Base-by-base conservation (phyloP, 257 asterid genomes). In the Nicotiana tomentosiformis region DNA sequence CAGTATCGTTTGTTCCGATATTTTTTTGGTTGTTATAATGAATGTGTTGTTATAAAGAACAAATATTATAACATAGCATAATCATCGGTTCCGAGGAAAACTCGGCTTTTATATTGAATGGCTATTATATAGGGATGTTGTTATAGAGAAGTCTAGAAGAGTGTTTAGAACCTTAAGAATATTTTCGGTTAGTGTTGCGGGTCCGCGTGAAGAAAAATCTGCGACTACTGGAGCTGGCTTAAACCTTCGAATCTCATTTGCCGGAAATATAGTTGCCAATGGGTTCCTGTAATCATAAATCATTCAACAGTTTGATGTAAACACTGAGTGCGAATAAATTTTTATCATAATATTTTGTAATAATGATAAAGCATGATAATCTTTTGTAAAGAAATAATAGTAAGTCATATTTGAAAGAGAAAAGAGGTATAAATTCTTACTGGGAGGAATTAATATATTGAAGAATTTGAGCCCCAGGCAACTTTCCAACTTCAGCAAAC, bases 211-310 rank as follows among this genome's bases (percentile, higher is more conserved):
- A 18, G 98, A 94, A 88, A 89, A 91, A 53, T 89, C 80, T 43
- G 97, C 97, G 10, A 93, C 93, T 15, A 88, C 82, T 23, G 98
- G 96, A 80, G 97, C 93, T 56, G 96, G 95, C 84, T 77, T 92
- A 51, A 80, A 23, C 17, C 77, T 78, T 39, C 64, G 82, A 26
- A 89, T 83, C 81, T 89, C 91, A 10, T 30, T 68, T 57, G 96
- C 39, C 33, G 93, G 81, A 84, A 90, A 91, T 83, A 94, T 89
- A 29, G 89, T 90, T 69, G 96, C 98, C 3, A 80, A 66, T 56
- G 97, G 93, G 62, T 85, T 89, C 86, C 98, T 92, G 80, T 64
- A 53, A 32, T 9, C 12, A 43, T 43, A 43, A 43, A 43, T 43
- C 51, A 9, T 43, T 8, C 12, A 2, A 2, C 12, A 9, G 3